A percentile compares a stretch with the other conserved stretches of the same genome.
Evolutionary conservation across 352 stramenopile species (phyloP).

Genomic region (Phytopythium chamaehyphon): DNA sequence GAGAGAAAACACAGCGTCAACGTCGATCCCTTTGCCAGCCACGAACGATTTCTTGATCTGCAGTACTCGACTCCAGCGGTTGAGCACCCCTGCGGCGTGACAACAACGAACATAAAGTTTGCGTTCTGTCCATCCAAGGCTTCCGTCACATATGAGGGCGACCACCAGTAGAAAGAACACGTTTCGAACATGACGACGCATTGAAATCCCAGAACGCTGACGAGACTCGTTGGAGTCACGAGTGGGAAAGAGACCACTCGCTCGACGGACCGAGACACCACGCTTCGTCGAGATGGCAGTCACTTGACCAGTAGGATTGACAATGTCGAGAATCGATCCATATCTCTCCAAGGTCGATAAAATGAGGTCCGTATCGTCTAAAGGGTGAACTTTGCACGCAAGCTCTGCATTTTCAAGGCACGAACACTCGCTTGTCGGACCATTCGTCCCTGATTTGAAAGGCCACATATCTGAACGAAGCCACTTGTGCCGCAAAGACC

Average conservation of each 20-base stretch:
- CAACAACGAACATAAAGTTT: conserved; percentile 37
- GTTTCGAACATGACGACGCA: conserved; percentile 29
- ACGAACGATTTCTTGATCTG: conserved; percentile 37
- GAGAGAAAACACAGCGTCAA: conserved; percentile 26
- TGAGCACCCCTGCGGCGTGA: conserved; percentile 29
- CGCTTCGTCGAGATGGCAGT: neutral
- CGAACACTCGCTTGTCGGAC: conserved; percentile 18
- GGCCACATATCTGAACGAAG: conserved; percentile 32
- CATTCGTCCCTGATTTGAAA: neutral
- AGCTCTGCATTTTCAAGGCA: conserved; percentile 16
- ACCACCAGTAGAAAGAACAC: conserved; percentile 44
- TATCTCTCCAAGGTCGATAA: conserved; percentile 19
- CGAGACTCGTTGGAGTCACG: neutral
- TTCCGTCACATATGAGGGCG: conserved; percentile 37
- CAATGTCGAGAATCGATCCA: conserved; percentile 1
- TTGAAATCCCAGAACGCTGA: neutral
- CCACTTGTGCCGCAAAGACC: conserved; percentile 38
- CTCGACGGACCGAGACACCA: neutral
- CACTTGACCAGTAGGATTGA: neutral
- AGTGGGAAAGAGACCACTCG: neutral
- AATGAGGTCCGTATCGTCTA: conserved; percentile 33
- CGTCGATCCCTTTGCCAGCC: conserved; percentile 28
- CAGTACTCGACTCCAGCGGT: conserved; percentile 33
- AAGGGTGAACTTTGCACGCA: conserved; percentile 20
- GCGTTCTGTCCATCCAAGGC: conserved; percentile 39